phyloP scores from a whole-genome alignment of 768 basidiomycete genomes.

The Exsudoporus frostii region DNA sequence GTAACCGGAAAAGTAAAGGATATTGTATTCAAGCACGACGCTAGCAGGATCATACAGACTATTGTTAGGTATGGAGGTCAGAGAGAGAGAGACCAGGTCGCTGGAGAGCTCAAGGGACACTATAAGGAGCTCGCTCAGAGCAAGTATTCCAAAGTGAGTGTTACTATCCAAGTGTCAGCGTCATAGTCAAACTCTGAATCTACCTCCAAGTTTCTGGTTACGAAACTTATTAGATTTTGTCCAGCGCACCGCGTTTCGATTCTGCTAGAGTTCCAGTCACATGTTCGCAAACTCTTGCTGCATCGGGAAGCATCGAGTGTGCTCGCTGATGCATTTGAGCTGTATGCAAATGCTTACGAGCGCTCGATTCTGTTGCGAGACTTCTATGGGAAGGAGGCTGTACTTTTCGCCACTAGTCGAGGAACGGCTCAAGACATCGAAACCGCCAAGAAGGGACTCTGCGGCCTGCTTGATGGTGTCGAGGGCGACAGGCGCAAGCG shows the following conservation, averaged over 20 bases:
- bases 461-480: slow-evolving; percentile 60
- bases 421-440: slow-evolving; percentile 65
- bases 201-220: slow-evolving; percentile 62
- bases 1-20: slow-evolving; percentile 82
- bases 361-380: slow-evolving; percentile 76
- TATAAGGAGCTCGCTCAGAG: slow-evolving; percentile 77
- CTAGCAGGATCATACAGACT: slow-evolving; percentile 80
- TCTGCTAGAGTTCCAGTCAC: slow-evolving; percentile 72
- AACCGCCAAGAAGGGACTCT: slow-evolving; percentile 61
- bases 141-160: slow-evolving; percentile 82
- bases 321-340: slow-evolving; percentile 84
- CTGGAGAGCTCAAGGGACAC: slow-evolving; percentile 75
- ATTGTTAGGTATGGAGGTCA: slow-evolving; percentile 79
- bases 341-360: slow-evolving; percentile 84
- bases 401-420: slow-evolving; percentile 57
- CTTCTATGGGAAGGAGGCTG: slow-evolving; percentile 88
- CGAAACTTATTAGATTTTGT: slow-evolving; percentile 75
- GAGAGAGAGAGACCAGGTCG: slow-evolving; percentile 75
- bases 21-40: slow-evolving; percentile 88
- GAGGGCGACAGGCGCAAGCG: slow-evolving; percentile 65
- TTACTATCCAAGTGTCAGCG: neutral
- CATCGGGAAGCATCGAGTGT: slow-evolving; percentile 84
- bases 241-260: slow-evolving; percentile 73
- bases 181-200: neutral
- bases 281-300: slow-evolving; percentile 72